Evolutionary conservation across 306 rosid genomes (phyloP).

Genomic region (Hippophae gyantsensis): DNA sequence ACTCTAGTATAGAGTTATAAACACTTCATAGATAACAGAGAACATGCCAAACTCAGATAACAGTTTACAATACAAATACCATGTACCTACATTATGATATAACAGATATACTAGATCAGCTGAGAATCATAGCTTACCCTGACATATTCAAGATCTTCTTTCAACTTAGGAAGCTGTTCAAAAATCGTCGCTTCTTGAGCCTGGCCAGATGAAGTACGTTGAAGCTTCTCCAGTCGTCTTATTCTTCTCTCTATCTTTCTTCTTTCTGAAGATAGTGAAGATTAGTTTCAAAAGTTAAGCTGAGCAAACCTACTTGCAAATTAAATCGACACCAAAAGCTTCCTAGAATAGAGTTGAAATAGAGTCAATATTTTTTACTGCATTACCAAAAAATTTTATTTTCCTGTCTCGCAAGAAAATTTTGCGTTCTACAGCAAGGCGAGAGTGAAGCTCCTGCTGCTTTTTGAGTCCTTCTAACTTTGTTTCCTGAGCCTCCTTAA

Average conservation of each 20-base stretch:
- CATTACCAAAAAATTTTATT: constrained; percentile 81
- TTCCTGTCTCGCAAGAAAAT: constrained; percentile 70
- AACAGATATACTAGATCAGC: constrained; percentile 2
- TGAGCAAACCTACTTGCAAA: neutral
- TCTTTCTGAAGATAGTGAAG: constrained; percentile 45
- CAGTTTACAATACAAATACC: neutral
- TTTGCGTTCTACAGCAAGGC: constrained; percentile 75
- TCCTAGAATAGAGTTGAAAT: constrained; percentile 5
- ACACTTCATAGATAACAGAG: neutral
- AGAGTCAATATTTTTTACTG: neutral
- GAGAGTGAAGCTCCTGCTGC: constrained; percentile 88
- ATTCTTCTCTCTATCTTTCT: constrained; percentile 85
- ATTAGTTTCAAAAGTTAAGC: constrained; percentile 6
- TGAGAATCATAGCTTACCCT: constrained; percentile 36
- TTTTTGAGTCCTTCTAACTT: constrained; percentile 71
- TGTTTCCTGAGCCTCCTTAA: constrained; percentile 64
- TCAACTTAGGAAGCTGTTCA: constrained; percentile 65
- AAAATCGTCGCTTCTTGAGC: constrained; percentile 44
- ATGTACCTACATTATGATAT: neutral
- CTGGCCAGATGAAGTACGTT: constrained; percentile 60
- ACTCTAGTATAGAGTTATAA: neutral
- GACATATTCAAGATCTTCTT: constrained; percentile 90
- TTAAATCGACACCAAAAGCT: neutral
- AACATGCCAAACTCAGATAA: neutral
- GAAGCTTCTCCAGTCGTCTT: constrained; percentile 78